These are phyloP conservation scores for Salvia rosmarinus DNA, from an alignment of 257 asterid genomes.

Conservation along the genomic window DNA sequence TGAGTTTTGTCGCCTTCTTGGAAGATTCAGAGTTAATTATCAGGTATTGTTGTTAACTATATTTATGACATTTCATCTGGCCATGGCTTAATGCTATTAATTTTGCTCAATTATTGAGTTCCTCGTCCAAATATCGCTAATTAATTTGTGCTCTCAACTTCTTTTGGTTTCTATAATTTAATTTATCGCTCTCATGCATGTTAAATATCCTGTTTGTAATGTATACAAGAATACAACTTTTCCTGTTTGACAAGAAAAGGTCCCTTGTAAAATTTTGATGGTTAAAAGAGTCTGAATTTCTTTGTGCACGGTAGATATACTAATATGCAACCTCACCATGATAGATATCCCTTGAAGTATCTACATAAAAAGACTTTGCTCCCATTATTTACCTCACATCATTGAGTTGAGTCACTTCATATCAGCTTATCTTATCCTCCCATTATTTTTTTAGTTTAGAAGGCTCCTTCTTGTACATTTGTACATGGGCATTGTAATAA, in stretches of 20 bases:
- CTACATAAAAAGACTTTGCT: background rate
- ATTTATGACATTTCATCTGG: constrained; percentile 28
- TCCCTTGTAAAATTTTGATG: constrained; percentile 16
- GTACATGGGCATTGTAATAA: no score
- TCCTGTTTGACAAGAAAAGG: constrained; percentile 14
- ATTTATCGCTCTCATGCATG: background rate
- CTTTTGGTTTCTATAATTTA: constrained; percentile 5
- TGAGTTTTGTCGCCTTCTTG: constrained; percentile 98
- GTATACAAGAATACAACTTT: background rate
- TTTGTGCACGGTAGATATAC: background rate
- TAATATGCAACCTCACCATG: no score
- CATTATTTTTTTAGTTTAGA: background rate
- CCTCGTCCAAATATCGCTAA: background rate
- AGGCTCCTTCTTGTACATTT: background rate
- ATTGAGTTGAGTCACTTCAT: background rate
- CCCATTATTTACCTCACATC: background rate
- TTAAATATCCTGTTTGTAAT: constrained; percentile 12
- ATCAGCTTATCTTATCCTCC: background rate
- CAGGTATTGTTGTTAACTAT: constrained; percentile 59
- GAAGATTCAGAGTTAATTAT: constrained; percentile 93
- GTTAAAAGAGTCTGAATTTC: background rate
- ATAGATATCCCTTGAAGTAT: background rate
- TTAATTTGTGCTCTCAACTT: constrained; percentile 9
- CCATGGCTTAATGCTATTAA: constrained; percentile 22
- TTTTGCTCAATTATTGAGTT: constrained; percentile 12